Evolutionary conservation across 2,329 filamentous ascomycete genomes (phyloP), one percentile per base, ranked within the genome.

Genomic region (Capronia epimyces): DNA sequence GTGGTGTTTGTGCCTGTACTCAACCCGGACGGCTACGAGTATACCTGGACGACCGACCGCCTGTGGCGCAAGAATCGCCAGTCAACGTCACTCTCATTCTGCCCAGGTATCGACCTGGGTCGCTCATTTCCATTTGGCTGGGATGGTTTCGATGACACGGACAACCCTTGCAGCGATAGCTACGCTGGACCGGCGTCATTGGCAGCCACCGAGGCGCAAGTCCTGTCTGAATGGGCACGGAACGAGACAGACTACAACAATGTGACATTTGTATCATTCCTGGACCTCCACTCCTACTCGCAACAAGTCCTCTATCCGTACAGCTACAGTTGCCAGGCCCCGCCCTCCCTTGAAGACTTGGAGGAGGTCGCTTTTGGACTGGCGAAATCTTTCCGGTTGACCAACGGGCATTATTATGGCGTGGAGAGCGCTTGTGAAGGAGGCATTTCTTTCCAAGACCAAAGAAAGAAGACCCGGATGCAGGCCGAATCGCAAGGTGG

Each of bases 31-130:
- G 93, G 93, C 24, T 94, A 96, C 64, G 84, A 89, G 57, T 96
- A 95, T 68, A 89, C 87, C 0, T 97, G 91, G 91, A 82, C 90
- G 53, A 81, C 81, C 1, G 91, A 98, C 67, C 83, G 93, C 6
- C 75, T 98, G 0, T 98, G 91, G 91, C 86, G 91, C 63, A 98
- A 97, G 71, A 95, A 93, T 51, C 78, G 89, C 43, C 91, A 97
- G 65, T 78, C 83, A 44, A 97, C 90, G 0, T 83, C 77, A 52
- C 77, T 94, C 52, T 80, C 82, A 13, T 91, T 91, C 69, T 98
- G 93, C 66, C 83, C 79, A 5, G 93, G 93, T 7, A 75, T 95
- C 43, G 93, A 98, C 65, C 78, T 98, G 13, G 91, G 97, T 64
- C 87, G 89, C 57, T 80, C 84, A 12, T 97, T 91, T 70, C 81